These are phyloP conservation scores for Gypsophila paniculata DNA, from an alignment of 179 eudicot genomes.

Conservation along the genomic window DNA sequence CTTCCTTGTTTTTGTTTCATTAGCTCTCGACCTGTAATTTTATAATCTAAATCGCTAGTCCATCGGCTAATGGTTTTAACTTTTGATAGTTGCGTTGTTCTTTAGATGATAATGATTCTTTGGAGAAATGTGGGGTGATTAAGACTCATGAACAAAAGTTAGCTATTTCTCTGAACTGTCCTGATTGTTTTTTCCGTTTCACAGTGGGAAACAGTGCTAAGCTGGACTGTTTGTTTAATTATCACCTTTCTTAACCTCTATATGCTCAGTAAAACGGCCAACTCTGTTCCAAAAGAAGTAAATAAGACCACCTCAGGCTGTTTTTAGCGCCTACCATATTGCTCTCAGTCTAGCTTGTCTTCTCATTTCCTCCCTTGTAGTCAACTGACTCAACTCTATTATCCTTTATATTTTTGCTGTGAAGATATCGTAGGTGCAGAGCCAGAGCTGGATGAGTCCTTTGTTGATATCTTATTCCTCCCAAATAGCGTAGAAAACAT, in stretches of 20 bases:
- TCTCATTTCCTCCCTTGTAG: background rate
- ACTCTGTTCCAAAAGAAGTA: background rate
- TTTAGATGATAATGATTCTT: too few relatives aligned
- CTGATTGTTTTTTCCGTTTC: background rate
- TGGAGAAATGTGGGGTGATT: too few relatives aligned
- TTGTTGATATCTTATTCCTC: background rate
- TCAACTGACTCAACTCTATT: background rate
- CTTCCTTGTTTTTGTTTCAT: conserved; percentile 7
- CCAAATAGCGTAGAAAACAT: background rate
- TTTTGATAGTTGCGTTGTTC: too few relatives aligned
- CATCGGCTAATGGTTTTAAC: too few relatives aligned
- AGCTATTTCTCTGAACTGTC: background rate
- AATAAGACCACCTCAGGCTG: conserved; percentile 3
- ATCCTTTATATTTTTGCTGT: background rate
- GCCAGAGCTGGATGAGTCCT: background rate
- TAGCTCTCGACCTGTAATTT: background rate
- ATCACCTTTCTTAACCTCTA: conserved; percentile 1
- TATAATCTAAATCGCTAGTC: too few relatives aligned
- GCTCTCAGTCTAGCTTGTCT: background rate
- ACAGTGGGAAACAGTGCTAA: background rate
- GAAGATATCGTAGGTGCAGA: background rate
- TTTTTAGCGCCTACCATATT: background rate
- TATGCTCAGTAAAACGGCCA: background rate
- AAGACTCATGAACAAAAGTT: background rate
- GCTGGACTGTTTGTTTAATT: background rate